Evolutionary conservation across 768 basidiomycete genomes (phyloP).

Genomic region (Leccinum disarticulatum): DNA sequence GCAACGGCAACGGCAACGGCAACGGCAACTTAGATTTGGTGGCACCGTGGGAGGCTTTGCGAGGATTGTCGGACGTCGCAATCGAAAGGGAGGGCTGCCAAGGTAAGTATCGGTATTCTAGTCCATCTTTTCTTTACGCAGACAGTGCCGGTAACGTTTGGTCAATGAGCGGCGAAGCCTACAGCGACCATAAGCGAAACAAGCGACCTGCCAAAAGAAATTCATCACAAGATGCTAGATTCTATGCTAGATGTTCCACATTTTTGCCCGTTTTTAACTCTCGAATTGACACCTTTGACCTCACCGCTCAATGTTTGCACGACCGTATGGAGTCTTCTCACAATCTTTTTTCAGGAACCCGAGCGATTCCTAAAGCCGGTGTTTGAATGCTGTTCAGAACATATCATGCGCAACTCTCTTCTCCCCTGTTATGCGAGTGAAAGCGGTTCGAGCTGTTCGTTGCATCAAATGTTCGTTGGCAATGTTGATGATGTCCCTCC

Average conservation of each 20-base stretch:
- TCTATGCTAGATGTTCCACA: slow-evolving; percentile 90
- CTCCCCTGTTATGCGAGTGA: slow-evolving; percentile 77
- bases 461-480: not conserved
- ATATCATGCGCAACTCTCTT: slow-evolving; percentile 88
- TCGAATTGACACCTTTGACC: slow-evolving; percentile 85
- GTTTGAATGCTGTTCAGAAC: slow-evolving; percentile 80
- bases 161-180: slow-evolving; percentile 66
- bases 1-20: slow-evolving; percentile 77
- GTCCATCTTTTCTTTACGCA: not conserved
- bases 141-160: slow-evolving; percentile 11
- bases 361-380: slow-evolving; percentile 71
- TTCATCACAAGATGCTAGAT: slow-evolving; percentile 70
- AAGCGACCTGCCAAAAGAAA: slow-evolving; percentile 69
- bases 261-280: slow-evolving; percentile 88
- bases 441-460: slow-evolving; percentile 64
- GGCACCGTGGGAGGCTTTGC: slow-evolving; percentile 84
- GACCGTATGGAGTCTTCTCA: slow-evolving; percentile 3
- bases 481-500: slow-evolving; percentile 2
- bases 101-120: slow-evolving; percentile 44
- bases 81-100: slow-evolving; percentile 65
- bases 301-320: slow-evolving; percentile 86
- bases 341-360: slow-evolving; percentile 51
- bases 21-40: slow-evolving; percentile 82
- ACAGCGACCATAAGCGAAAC: slow-evolving; percentile 68
- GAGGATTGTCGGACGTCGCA: slow-evolving; percentile 79